Percentiles rank a stretch among this genome's conserved stretches.
phyloP scores from a whole-genome alignment of 257 asterid species.

The Lycium ferocissimum region DNA sequence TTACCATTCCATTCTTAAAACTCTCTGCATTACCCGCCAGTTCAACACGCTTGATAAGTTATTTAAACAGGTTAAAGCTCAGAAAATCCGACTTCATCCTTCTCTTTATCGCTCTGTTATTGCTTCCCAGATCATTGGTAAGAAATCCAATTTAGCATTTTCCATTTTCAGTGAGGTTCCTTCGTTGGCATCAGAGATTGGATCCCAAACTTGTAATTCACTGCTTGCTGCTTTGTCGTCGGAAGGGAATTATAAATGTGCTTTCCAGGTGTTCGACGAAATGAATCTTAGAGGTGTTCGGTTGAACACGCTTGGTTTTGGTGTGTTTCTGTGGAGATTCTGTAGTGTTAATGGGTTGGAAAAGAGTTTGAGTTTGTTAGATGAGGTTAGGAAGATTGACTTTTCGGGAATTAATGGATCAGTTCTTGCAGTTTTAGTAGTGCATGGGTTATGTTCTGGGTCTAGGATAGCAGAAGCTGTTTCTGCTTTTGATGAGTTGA shows the following conservation, averaged over 20 bases:
- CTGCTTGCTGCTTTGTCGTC: constrained; percentile 75
- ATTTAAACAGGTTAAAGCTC: constrained; percentile 60
- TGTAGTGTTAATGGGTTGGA: constrained; percentile 46
- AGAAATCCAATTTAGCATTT: constrained; percentile 61
- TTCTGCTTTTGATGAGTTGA: constrained; percentile 66
- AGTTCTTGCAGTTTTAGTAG: constrained; percentile 63
- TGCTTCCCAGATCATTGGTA: constrained; percentile 55
- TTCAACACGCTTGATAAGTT: constrained; percentile 63
- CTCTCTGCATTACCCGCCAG: constrained; percentile 76
- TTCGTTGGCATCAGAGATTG: constrained; percentile 46
- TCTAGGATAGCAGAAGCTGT: constrained; percentile 56
- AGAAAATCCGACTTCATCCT: constrained; percentile 54
- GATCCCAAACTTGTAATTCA: constrained; percentile 68
- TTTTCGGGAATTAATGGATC: constrained; percentile 70
- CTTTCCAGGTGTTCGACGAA: constrained; percentile 71
- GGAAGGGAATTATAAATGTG: constrained; percentile 56
- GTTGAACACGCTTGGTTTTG: constrained; percentile 76
- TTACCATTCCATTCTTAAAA: constrained; percentile 70
- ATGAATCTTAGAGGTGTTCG: constrained; percentile 59
- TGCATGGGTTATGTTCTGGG: constrained; percentile 65
- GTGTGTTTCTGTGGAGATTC: constrained; percentile 75
- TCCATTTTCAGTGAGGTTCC: constrained; percentile 55
- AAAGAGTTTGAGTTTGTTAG: constrained; percentile 58
- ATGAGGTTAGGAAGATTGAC: constrained; percentile 52
- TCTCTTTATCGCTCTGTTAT: constrained; percentile 54